Evolutionary conservation across 2,329 filamentous ascomycete genomes (phyloP).

Genomic region (Aureobasidium pullulans): DNA sequence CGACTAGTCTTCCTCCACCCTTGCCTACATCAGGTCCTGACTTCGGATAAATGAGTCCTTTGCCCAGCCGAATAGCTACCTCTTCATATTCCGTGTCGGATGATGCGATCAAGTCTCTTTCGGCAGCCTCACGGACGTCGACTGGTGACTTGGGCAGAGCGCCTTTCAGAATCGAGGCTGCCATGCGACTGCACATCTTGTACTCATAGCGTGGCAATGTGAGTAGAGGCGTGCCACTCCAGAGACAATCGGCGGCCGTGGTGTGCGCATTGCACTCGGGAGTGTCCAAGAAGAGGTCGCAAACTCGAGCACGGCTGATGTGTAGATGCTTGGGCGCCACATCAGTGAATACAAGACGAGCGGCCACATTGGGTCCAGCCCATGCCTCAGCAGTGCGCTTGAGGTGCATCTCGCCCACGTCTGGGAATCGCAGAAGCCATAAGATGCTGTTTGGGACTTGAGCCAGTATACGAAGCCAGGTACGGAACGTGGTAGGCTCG

Average conservation of each 20-base stretch:
- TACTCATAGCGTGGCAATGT: conserved; percentile 88
- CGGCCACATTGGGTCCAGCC: conserved; percentile 79
- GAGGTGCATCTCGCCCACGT: conserved; percentile 81
- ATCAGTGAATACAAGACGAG: conserved; percentile 87
- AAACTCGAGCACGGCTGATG: conserved; percentile 83
- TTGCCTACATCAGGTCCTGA: conserved; percentile 38
- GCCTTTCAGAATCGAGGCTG: conserved; percentile 84
- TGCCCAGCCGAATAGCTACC: conserved; percentile 61
- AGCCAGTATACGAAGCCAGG: conserved; percentile 86
- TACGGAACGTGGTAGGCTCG: conserved; percentile 91
- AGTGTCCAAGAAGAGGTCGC: conserved; percentile 92
- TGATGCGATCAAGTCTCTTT: conserved; percentile 66
- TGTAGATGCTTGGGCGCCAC: conserved; percentile 92
- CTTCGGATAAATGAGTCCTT: conserved; percentile 52
- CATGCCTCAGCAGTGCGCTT: conserved; percentile 71
- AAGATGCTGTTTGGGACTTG: conserved; percentile 79
- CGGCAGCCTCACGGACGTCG: conserved; percentile 58
- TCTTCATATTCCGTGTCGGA: conserved; percentile 81
- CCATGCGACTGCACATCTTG: conserved; percentile 99
- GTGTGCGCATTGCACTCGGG: conserved; percentile 98
- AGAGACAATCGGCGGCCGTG: conserved; percentile 90
- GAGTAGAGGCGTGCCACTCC: conserved; percentile 88
- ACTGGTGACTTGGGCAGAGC: conserved; percentile 63
- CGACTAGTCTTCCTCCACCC: conserved; percentile 63
- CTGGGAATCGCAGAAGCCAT: conserved; percentile 95